Conservation (phyloP, 1,284 basidiomycete genomes). For the Boletus hoseneyae region DNA sequence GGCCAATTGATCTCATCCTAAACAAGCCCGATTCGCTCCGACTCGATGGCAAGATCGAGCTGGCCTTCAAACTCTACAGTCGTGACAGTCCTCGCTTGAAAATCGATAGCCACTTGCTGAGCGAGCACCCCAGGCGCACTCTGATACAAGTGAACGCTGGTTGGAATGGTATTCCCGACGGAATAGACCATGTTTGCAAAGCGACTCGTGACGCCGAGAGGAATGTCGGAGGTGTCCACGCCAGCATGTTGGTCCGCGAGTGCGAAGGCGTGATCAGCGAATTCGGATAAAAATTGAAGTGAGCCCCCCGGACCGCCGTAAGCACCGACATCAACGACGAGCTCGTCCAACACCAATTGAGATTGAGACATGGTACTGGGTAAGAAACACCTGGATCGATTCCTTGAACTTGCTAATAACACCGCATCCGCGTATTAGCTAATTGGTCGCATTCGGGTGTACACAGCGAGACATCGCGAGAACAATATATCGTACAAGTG, state of each 20-base stretch:
- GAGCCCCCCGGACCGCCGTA: conserved; percentile 5
- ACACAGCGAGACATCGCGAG: no score
- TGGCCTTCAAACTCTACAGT: conserved; percentile 16
- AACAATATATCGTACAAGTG: no score
- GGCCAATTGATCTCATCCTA: conserved; percentile 16
- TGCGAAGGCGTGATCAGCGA: conserved; percentile 18
- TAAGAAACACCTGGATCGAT: neutral
- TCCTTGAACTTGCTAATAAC: no score
- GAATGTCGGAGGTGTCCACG: neutral
- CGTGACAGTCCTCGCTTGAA: conserved; percentile 17
- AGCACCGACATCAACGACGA: conserved; percentile 18
- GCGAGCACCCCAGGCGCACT: conserved; percentile 6
- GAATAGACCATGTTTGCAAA: conserved; percentile 20
- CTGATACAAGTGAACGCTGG: conserved; percentile 19
- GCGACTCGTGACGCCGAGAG: conserved; percentile 3
- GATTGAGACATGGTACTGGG: conserved; percentile 18
- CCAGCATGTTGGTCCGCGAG: conserved; percentile 10
- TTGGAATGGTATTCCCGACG: conserved; percentile 6
- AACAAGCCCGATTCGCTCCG: conserved; percentile 22
- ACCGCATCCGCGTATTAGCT: no score
- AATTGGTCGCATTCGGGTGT: no score
- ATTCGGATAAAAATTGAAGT: conserved; percentile 17
- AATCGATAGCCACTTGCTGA: conserved; percentile 19
- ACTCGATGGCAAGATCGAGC: conserved; percentile 16
- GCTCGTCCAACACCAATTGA: conserved; percentile 8